Percentiles rank a stretch among this genome's conserved stretches.
phyloP scores from a whole-genome alignment of 805 yeast genomes.

The Candida maltosa region DNA sequence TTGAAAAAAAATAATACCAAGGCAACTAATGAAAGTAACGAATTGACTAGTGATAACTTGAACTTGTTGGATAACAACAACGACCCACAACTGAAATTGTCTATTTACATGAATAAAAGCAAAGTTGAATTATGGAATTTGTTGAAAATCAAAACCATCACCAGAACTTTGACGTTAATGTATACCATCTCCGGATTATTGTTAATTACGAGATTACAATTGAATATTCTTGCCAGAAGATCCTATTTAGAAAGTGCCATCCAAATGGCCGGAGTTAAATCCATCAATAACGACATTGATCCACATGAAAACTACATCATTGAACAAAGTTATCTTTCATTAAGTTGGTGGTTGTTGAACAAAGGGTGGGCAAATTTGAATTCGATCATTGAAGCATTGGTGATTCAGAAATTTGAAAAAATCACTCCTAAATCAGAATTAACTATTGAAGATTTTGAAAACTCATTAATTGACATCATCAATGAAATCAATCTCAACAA shows the following conservation, averaged over 20 bases:
- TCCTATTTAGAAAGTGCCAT: constrained; percentile 80
- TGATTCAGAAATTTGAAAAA: constrained; percentile 56
- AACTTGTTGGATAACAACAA: constrained; percentile 27
- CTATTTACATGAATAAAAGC: constrained; percentile 24
- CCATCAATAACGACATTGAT: constrained; percentile 9
- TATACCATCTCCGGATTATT: constrained; percentile 68
- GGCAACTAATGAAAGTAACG: constrained; percentile 1
- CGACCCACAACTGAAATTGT: constrained; percentile 10
- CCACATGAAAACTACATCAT: constrained; percentile 46
- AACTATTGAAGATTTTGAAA: constrained; percentile 56
- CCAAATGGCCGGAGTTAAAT: constrained; percentile 55
- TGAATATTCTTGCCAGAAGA: constrained; percentile 83
- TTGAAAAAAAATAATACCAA: constrained; percentile 43
- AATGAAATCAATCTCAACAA: constrained; percentile 16
- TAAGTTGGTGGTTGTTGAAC: constrained; percentile 92
- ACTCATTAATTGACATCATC: constrained; percentile 17
- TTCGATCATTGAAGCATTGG: constrained; percentile 50
- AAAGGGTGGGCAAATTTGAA: constrained; percentile 72
- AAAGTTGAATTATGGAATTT: constrained; percentile 74
- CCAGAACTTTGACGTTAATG: constrained; percentile 67
- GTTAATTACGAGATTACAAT: constrained; percentile 79
- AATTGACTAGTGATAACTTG: constrained; percentile 39
- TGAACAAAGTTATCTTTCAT: constrained; percentile 79
- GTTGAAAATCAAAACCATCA: constrained; percentile 68
- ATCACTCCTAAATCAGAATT: constrained; percentile 74